Evolutionary conservation across 768 basidiomycete genomes (phyloP).

Genomic region (Boletus speciosus): DNA sequence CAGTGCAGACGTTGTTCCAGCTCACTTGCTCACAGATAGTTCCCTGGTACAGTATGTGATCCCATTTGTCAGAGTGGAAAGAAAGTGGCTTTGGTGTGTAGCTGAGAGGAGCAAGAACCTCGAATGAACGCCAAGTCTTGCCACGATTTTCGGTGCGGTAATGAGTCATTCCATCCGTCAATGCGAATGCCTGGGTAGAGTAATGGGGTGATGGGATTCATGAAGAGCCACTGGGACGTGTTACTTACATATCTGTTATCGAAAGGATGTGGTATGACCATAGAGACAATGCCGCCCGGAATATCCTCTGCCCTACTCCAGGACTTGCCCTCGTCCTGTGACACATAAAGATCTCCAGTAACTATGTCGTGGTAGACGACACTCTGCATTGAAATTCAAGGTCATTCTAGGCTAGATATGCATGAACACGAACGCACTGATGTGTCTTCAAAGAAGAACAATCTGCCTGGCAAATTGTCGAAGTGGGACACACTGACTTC

Average conservation of each 20-base stretch:
- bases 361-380: constrained; percentile 81
- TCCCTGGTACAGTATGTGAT: constrained; percentile 78
- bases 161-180: constrained; percentile 72
- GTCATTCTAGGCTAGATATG: not conserved
- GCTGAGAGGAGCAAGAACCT: constrained; percentile 50
- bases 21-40: constrained; percentile 53
- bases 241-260: constrained; percentile 66
- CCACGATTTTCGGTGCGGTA: constrained; percentile 89
- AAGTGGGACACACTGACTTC: constrained; percentile 52
- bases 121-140: constrained; percentile 80
- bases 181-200: constrained; percentile 70
- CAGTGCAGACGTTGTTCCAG: constrained; percentile 61
- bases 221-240: not conserved
- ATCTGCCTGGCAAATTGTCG: constrained; percentile 64
- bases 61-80: constrained; percentile 85
- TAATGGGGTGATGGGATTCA: not conserved
- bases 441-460: constrained; percentile 95
- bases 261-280: constrained; percentile 86
- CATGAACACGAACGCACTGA: constrained; percentile 53
- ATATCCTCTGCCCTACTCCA: constrained; percentile 54
- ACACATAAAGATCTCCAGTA: constrained; percentile 69
- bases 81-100: constrained; percentile 64
- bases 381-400: constrained; percentile 33
- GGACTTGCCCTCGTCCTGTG: constrained; percentile 80
- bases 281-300: constrained; percentile 52